Percentiles rank a stretch among this genome's conserved stretches.
Conservation (phyloP, 2,329 filamentous ascomycete species). For the Ilyonectria destructans region DNA sequence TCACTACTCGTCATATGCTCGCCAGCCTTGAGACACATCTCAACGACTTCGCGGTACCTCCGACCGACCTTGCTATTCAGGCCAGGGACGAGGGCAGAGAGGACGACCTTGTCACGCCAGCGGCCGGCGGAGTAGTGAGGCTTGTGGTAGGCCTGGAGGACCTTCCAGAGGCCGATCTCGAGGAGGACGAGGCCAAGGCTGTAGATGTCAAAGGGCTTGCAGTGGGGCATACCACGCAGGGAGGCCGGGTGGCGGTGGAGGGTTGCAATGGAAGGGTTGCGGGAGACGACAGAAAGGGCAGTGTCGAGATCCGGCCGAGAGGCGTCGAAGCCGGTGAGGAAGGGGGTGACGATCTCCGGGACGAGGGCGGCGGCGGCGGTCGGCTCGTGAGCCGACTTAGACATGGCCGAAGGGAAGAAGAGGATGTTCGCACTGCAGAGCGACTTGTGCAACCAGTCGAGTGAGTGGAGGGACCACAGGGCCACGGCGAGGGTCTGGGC, state of each 20-base stretch:
- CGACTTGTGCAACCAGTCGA: slow-evolving; percentile 73
- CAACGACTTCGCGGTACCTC: slow-evolving; percentile 60
- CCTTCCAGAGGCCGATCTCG: slow-evolving; percentile 67
- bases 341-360: slow-evolving; percentile 61
- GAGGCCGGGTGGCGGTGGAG: slow-evolving; percentile 65
- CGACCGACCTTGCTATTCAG: slow-evolving; percentile 60
- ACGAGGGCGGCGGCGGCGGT: slow-evolving; percentile 56
- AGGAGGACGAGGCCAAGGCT: slow-evolving; percentile 66
- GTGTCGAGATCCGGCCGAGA: slow-evolving; percentile 67
- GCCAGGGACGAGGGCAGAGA: slow-evolving; percentile 59
- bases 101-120: slow-evolving; percentile 61
- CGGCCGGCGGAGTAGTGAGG: slow-evolving; percentile 59
- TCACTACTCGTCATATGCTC: slow-evolving; percentile 58
- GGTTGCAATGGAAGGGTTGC: slow-evolving; percentile 60
- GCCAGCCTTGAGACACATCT: slow-evolving; percentile 57
- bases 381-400: slow-evolving; percentile 50
- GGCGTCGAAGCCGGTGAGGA: slow-evolving; percentile 70
- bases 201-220: slow-evolving; percentile 69
- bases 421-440: slow-evolving; percentile 69
- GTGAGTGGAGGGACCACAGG: slow-evolving; percentile 67
- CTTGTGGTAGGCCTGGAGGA: slow-evolving; percentile 59
- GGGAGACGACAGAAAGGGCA: slow-evolving; percentile 64
- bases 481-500: slow-evolving; percentile 62
- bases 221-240: slow-evolving; percentile 59
- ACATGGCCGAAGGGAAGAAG: slow-evolving; percentile 66